Percentiles rank a stretch among this genome's conserved stretches.
These are phyloP conservation scores for Lipomyces yamadae DNA, from an alignment of 805 yeast species.

Conservation along the genomic window DNA sequence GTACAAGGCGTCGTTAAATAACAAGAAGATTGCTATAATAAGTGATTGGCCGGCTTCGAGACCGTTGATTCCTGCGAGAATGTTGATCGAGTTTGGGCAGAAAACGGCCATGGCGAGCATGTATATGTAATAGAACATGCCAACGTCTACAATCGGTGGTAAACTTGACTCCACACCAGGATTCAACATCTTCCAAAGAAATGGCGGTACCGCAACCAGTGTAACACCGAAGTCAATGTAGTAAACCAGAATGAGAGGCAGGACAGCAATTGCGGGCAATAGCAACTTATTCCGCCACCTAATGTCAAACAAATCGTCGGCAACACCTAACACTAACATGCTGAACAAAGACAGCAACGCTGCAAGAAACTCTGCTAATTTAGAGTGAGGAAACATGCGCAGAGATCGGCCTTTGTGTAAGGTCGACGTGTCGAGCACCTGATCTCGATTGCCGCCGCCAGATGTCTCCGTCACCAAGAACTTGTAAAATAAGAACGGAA, in stretches of 20 bases:
- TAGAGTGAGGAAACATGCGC: constrained; percentile 67
- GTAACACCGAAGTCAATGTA: constrained; percentile 95
- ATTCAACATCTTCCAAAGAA: constrained; percentile 53
- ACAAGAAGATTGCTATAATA: constrained; percentile 69
- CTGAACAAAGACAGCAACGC: constrained; percentile 83
- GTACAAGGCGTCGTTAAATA: constrained; percentile 79
- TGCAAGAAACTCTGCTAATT: constrained; percentile 82
- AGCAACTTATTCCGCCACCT: constrained; percentile 98
- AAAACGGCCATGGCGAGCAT: constrained; percentile 93
- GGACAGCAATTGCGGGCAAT: constrained; percentile 90
- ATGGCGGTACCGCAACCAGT: constrained; percentile 77
- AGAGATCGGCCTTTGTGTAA: constrained; percentile 32
- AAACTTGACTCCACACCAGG: constrained; percentile 43
- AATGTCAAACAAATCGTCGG: constrained; percentile 93
- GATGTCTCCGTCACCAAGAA: constrained; percentile 64
- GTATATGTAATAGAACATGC: constrained; percentile 77
- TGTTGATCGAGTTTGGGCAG: constrained; percentile 94
- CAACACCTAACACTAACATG: constrained; percentile 82
- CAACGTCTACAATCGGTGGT: constrained; percentile 68
- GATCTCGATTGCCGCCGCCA: constrained; percentile 63
- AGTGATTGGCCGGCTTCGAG: constrained; percentile 94
- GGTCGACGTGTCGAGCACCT: constrained; percentile 44
- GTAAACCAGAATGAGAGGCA: constrained; percentile 88
- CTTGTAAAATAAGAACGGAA: constrained; percentile 85
- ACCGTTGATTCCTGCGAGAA: constrained; percentile 95